Evolutionary conservation across 1,284 basidiomycete species (phyloP).

Genomic region (Trametes sp.): DNA sequence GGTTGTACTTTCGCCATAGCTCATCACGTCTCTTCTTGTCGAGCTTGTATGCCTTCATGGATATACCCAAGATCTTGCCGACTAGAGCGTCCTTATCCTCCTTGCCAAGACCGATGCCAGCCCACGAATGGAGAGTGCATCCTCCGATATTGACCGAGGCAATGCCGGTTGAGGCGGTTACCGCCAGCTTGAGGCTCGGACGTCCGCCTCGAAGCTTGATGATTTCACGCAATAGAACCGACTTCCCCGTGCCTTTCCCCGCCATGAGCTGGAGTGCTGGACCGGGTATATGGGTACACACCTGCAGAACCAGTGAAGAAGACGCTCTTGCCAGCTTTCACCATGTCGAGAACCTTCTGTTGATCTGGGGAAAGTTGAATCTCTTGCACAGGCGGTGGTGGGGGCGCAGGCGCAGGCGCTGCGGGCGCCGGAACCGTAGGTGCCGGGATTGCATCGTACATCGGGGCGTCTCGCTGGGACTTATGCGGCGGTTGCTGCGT

Average conservation of each 20-base stretch:
- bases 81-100: conserved; percentile 72
- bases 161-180: conserved; percentile 84
- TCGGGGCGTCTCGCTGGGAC: neutral
- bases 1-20: conserved; percentile 47
- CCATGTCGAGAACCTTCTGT: conserved; percentile 59
- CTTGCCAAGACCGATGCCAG: conserved; percentile 86
- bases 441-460: neutral
- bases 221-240: conserved; percentile 91
- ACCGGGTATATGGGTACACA: conserved; percentile 36
- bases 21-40: conserved; percentile 16
- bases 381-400: neutral
- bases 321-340: conserved; percentile 66
- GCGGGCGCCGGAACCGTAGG: neutral
- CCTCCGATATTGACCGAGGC: conserved; percentile 96
- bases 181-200: conserved; percentile 46
- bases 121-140: conserved; percentile 92
- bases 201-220: conserved; percentile 56
- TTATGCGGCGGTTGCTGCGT: neutral
- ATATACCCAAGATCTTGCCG: conserved; percentile 63
- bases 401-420: conserved; percentile 6
- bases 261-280: neutral
- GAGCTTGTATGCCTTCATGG: conserved; percentile 54
- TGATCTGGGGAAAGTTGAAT: conserved; percentile 59
- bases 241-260: conserved; percentile 85
- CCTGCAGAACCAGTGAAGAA: conserved; percentile 87